Evolutionary conservation across 805 yeast species (phyloP).

Genomic region (Saccharomycopsis fodiens): DNA sequence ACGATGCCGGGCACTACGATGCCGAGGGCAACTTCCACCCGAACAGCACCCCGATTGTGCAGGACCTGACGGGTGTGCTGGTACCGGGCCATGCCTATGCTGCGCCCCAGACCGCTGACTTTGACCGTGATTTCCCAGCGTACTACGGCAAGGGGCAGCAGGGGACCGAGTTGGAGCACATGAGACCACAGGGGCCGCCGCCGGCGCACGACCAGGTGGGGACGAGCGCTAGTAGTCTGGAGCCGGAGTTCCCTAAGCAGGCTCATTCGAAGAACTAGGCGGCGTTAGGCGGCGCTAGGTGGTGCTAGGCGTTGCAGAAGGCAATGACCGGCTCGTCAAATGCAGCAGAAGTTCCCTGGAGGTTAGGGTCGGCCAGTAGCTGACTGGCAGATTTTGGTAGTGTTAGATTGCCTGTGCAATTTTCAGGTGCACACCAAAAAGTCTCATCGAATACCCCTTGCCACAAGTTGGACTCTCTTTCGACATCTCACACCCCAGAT

Average conservation of each 20-base stretch:
- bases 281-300: background rate
- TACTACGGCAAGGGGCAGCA: background rate
- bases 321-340: no score
- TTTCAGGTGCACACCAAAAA: no score
- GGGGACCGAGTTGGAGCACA: conserved; percentile 6
- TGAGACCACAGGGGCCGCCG: conserved; percentile 14
- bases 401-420: no score
- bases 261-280: conserved; percentile 1
- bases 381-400: no score
- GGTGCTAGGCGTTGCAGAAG: no score
- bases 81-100: conserved; percentile 1
- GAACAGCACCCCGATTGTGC: conserved; percentile 9
- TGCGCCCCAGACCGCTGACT: conserved; percentile 13
- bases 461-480: no score
- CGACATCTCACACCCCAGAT: no score
- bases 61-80: conserved; percentile 2
- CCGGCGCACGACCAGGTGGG: conserved; percentile 5
- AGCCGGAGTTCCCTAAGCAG: background rate
- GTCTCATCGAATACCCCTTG: no score
- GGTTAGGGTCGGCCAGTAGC: no score
- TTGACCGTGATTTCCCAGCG: conserved; percentile 13
- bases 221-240: conserved; percentile 2
- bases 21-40: conserved; percentile 43
- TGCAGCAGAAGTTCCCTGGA: no score
- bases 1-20: conserved; percentile 77